These are phyloP conservation scores for Arthroderma sp. DNA, from an alignment of 2,329 filamentous ascomycete genomes.

Conservation along the genomic window DNA sequence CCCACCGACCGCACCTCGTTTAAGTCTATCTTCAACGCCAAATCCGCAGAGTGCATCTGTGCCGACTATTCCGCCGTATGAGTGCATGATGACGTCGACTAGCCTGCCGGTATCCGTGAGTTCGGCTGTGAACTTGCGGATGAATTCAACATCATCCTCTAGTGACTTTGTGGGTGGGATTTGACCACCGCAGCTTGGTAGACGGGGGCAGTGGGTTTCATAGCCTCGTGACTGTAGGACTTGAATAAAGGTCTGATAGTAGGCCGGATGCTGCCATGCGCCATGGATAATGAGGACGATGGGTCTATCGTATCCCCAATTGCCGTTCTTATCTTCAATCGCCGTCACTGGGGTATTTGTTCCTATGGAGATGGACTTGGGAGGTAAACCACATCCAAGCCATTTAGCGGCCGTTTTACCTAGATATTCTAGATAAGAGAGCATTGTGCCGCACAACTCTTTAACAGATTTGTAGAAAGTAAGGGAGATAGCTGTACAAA, in stretches of 20 bases:
- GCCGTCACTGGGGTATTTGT: background rate
- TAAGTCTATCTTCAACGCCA: conserved; percentile 18
- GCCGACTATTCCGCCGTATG: conserved; percentile 26
- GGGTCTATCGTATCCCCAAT: conserved; percentile 15
- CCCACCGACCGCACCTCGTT: conserved; percentile 24
- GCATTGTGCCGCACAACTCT: background rate
- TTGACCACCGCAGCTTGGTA: conserved; percentile 11
- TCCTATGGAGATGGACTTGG: background rate
- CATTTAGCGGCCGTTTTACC: background rate
- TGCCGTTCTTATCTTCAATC: background rate
- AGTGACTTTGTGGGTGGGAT: conserved; percentile 15
- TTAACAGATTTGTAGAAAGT: no score
- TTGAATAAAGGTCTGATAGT: conserved; percentile 19
- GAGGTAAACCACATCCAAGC: background rate
- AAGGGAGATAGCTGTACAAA: background rate
- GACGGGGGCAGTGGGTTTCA: conserved; percentile 7
- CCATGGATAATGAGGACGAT: conserved; percentile 28
- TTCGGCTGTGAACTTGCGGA: conserved; percentile 19
- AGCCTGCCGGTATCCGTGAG: conserved; percentile 23
- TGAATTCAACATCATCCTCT: conserved; percentile 19
- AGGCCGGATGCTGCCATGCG: conserved; percentile 27
- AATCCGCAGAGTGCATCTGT: conserved; percentile 22
- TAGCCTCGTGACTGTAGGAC: conserved; percentile 26
- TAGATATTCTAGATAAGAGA: background rate
- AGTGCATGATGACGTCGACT: conserved; percentile 27